These are phyloP conservation scores for Pyrus bretschneideri DNA, from an alignment of 306 rosid species.

Conservation along the genomic window DNA sequence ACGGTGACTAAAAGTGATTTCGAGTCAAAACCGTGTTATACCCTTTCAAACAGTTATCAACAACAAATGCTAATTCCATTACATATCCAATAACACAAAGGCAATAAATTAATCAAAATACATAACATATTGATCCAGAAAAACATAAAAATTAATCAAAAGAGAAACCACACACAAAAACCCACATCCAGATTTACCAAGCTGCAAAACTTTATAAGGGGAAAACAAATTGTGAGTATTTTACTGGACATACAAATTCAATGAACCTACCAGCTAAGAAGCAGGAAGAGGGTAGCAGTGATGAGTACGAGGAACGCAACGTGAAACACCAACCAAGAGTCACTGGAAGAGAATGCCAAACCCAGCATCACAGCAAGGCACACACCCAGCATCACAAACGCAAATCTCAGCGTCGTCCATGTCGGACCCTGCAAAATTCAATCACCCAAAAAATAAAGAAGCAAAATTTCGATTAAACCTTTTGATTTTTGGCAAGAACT, in stretches of 20 bases:
- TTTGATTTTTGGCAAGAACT: neutral
- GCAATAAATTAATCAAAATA: neutral
- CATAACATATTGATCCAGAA: neutral
- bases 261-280: conserved; percentile 68
- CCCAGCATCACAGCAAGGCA: conserved; percentile 68
- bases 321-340: conserved; percentile 68
- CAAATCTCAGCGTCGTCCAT: conserved; percentile 62
- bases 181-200: neutral
- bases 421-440: conserved; percentile 59
- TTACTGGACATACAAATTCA: neutral
- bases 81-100: neutral
- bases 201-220: neutral
- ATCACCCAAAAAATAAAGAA: neutral
- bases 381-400: conserved; percentile 70
- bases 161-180: neutral
- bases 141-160: neutral
- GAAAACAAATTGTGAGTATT: neutral
- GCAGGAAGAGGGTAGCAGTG: conserved; percentile 61
- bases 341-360: conserved; percentile 82
- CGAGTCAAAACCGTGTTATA: neutral
- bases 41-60: neutral
- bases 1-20: neutral
- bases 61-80: neutral
- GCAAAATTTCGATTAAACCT: neutral
- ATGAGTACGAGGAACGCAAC: conserved; percentile 69